These are phyloP conservation scores for Syzygium oleosum DNA, from an alignment of 345 rosid genomes.

Conservation along the genomic window DNA sequence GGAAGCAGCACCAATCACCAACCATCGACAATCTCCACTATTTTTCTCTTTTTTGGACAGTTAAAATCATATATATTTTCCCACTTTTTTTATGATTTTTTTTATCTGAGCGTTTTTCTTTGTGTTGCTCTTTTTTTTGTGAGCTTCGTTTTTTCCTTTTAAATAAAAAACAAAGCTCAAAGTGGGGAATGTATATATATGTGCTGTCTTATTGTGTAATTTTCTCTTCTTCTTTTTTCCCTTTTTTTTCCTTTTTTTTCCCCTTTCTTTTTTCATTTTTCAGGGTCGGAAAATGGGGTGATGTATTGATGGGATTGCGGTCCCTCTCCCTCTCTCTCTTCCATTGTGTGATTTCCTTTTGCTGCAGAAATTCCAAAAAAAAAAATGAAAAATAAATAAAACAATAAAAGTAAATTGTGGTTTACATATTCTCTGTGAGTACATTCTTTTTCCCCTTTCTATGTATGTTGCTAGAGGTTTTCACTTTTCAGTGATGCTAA, in stretches of 20 bases:
- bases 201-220: background rate
- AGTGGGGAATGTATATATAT: slow-evolving; percentile 4
- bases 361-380: background rate
- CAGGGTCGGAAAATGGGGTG: background rate
- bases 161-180: slow-evolving; percentile 23
- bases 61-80: background rate
- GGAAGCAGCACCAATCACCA: background rate
- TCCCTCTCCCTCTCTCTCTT: background rate
- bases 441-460: background rate
- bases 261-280: background rate
- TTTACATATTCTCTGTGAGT: background rate
- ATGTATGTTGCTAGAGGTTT: background rate
- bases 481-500: background rate
- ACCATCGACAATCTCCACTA: background rate
- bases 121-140: background rate
- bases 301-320: background rate
- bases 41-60: background rate
- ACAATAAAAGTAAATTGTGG: background rate
- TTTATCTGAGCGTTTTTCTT: background rate
- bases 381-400: background rate
- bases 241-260: background rate
- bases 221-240: background rate
- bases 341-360: background rate
- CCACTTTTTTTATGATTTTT: background rate
- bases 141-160: slow-evolving; percentile 39